A percentile compares a stretch with the other conserved stretches of the same genome.
Evolutionary conservation across 169 alveolate genomes (phyloP).

Genomic region (Plasmodium malariae): DNA sequence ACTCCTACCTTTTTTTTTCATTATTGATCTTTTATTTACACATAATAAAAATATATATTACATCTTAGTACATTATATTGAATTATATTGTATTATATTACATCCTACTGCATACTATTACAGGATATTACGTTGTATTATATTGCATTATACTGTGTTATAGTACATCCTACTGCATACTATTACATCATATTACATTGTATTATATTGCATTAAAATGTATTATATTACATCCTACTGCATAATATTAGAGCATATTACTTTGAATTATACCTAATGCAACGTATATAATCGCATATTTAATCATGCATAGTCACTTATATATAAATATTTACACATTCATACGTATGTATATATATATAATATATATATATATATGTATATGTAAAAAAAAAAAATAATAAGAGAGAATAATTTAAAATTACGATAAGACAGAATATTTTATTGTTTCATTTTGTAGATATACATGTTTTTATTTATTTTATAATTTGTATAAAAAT

Average conservation of each 20-base stretch:
- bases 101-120: no score
- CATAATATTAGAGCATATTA: no score
- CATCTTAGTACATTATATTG: no score
- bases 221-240: no score
- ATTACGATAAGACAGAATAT: slow-evolving; percentile 32
- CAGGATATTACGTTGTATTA: no score
- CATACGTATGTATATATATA: background rate
- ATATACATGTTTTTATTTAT: slow-evolving; percentile 1
- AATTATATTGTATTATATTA: no score
- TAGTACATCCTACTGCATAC: no score
- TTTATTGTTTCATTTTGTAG: slow-evolving; percentile 8
- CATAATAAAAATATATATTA: background rate
- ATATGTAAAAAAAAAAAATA: background rate
- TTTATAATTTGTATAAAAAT: slow-evolving; percentile 17
- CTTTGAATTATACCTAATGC: background rate
- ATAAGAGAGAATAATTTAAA: background rate
- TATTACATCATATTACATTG: no score
- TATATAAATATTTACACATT: background rate
- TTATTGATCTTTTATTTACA: slow-evolving; percentile 4
- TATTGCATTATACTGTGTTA: no score
- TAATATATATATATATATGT: background rate
- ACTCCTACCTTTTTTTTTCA: background rate
- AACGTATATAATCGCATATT: background rate
- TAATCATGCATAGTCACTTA: background rate
- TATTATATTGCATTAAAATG: no score